Evolutionary conservation across 208 protist species (phyloP).

Genomic region (Trypanosomatidae sp.): DNA sequence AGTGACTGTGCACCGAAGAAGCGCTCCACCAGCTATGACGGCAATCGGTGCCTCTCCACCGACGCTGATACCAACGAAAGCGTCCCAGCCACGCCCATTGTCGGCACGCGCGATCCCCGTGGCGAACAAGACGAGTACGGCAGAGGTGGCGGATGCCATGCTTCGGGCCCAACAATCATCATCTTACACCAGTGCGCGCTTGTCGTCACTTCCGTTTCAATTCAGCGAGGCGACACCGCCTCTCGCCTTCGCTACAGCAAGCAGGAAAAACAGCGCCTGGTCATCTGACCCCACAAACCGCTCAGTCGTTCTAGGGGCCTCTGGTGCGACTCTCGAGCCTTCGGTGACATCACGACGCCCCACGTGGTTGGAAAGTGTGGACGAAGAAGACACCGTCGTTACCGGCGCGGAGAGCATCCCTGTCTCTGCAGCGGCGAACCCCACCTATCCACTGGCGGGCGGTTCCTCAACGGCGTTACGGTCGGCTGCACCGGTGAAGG

Average conservation of each 20-base stretch:
- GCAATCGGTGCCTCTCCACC: not conserved
- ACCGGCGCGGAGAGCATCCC: not conserved
- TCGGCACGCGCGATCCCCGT: not conserved
- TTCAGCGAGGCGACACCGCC: not conserved
- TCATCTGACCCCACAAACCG: constrained; percentile 20
- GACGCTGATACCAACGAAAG: constrained; percentile 3
- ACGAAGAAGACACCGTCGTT: not conserved
- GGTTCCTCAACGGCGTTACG: not conserved
- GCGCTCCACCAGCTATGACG: not conserved
- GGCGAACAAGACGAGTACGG: not conserved
- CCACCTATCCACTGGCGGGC: not conserved
- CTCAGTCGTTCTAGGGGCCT: constrained; percentile 8
- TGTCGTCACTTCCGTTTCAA: not conserved
- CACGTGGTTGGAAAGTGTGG: constrained; percentile 3
- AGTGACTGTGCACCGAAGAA: not conserved
- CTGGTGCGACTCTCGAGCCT: constrained; percentile 11
- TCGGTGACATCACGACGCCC: not conserved
- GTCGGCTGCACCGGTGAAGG: not conserved
- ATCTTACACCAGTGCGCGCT: not conserved
- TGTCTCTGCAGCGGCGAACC: not conserved
- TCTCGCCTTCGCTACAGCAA: not conserved
- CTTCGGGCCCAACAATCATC: not conserved
- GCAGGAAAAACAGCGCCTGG: constrained; percentile 17
- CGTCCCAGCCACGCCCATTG: not conserved
- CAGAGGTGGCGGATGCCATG: not conserved